Evolutionary conservation across 1,284 basidiomycete genomes (phyloP).

Genomic region (Apiotrichum sp.): DNA sequence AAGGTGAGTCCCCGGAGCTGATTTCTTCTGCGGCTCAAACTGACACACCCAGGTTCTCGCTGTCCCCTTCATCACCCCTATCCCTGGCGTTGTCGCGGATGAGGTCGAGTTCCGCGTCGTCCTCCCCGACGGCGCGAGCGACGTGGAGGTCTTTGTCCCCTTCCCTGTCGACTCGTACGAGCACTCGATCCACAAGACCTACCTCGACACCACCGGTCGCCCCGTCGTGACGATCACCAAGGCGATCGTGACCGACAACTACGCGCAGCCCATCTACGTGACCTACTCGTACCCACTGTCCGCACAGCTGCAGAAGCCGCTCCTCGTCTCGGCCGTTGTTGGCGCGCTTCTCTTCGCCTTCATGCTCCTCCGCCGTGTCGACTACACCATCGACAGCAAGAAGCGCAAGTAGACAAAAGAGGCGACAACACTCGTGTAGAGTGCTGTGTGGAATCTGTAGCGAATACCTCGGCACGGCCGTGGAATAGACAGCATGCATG

Average conservation of each 20-base stretch:
- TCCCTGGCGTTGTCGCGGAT: conserved; percentile 74
- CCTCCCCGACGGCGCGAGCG: conserved; percentile 87
- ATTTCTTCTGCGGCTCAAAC: background rate
- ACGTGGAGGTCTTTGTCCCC: conserved; percentile 68
- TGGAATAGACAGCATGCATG: conserved; percentile 7
- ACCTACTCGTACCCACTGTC: conserved; percentile 71
- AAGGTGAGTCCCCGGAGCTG: conserved; percentile 51
- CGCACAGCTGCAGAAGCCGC: conserved; percentile 75
- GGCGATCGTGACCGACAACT: conserved; percentile 67
- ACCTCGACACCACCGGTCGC: conserved; percentile 89
- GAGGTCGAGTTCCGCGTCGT: conserved; percentile 73
- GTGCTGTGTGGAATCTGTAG: background rate
- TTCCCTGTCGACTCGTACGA: conserved; percentile 64
- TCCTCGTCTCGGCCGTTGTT: conserved; percentile 49
- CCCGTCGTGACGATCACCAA: conserved; percentile 70
- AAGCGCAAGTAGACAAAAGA: too few relatives aligned
- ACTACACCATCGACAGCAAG: conserved; percentile 35
- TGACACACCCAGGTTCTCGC: conserved; percentile 52
- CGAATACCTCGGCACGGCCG: conserved; percentile 1
- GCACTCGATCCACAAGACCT: conserved; percentile 67
- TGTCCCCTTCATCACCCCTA: conserved; percentile 77
- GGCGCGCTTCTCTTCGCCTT: conserved; percentile 38
- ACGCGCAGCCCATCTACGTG: conserved; percentile 54
- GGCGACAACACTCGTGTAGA: too few relatives aligned
- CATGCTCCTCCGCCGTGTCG: conserved; percentile 40